These are phyloP conservation scores for Aureobasidium sp. DNA, from an alignment of 2,329 filamentous ascomycete species.

Conservation along the genomic window DNA sequence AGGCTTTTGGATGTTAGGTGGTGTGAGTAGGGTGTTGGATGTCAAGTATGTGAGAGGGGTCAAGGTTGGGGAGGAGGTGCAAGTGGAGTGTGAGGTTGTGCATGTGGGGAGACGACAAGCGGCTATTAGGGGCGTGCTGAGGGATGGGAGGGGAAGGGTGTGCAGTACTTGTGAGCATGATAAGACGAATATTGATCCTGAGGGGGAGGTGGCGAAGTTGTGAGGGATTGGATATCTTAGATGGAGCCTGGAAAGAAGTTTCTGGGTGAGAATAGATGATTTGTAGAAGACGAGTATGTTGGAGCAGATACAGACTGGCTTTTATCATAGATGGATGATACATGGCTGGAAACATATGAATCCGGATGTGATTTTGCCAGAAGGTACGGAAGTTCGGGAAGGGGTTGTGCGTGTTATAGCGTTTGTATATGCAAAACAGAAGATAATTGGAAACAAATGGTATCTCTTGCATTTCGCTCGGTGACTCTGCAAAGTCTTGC, in stretches of 20 bases:
- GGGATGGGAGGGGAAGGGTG: slow-evolving; percentile 25
- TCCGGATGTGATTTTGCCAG: too few species aligned
- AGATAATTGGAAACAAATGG: neutral
- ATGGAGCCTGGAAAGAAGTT: too few species aligned
- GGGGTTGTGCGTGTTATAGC: too few species aligned
- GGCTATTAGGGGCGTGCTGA: slow-evolving; percentile 31
- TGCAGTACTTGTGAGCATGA: slow-evolving; percentile 29
- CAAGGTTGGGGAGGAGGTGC: slow-evolving; percentile 30
- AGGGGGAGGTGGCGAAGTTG: neutral
- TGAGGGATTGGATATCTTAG: neutral
- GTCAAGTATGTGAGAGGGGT: slow-evolving; percentile 39
- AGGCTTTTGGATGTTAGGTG: slow-evolving; percentile 35
- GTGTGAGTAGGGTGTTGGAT: slow-evolving; percentile 35
- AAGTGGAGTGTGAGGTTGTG: slow-evolving; percentile 35
- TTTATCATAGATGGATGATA: too few species aligned
- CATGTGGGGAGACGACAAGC: slow-evolving; percentile 35
- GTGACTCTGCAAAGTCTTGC: neutral
- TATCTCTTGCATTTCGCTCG: slow-evolving; percentile 7
- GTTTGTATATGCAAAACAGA: too few species aligned
- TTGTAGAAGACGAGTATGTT: too few species aligned
- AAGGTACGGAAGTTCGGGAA: too few species aligned
- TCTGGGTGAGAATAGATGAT: too few species aligned
- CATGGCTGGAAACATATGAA: too few species aligned
- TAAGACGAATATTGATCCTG: slow-evolving; percentile 20
- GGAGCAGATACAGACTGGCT: too few species aligned